These are phyloP conservation scores for Candida tallmaniae DNA, from an alignment of 805 yeast genomes.

Conservation along the genomic window DNA sequence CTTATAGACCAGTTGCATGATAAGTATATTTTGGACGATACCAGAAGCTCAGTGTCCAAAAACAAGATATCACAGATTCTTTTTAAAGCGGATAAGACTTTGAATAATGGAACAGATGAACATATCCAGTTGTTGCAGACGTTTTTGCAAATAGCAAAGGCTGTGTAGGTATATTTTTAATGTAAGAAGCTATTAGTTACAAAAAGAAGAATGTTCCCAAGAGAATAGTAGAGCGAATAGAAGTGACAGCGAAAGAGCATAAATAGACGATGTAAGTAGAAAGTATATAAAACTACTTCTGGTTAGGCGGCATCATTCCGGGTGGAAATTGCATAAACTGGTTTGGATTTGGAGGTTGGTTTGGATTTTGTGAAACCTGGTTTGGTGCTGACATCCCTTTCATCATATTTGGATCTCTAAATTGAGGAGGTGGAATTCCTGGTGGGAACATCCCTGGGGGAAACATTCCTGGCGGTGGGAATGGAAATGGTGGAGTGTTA, in stretches of 20 bases:
- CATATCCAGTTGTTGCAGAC: constrained; percentile 75
- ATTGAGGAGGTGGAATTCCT: constrained; percentile 26
- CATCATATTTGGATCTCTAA: constrained; percentile 3
- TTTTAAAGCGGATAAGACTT: constrained; percentile 69
- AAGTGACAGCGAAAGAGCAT: no score
- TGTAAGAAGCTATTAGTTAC: neutral
- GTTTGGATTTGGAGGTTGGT: neutral
- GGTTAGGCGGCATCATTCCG: constrained; percentile 35
- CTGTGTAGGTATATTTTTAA: constrained; percentile 8
- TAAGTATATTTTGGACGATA: constrained; percentile 51
- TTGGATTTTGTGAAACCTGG: no score
- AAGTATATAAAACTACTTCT: no score
- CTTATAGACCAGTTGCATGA: constrained; percentile 71
- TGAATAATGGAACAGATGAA: constrained; percentile 87
- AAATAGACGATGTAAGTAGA: no score
- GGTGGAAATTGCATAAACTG: constrained; percentile 21
- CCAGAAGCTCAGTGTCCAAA: constrained; percentile 50
- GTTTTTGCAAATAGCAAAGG: constrained; percentile 26
- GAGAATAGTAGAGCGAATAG: no score
- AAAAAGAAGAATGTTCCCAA: no score
- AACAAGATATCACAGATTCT: constrained; percentile 58
- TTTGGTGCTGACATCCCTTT: no score
- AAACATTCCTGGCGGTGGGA: constrained; percentile 15
- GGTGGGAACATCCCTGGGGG: constrained; percentile 11
- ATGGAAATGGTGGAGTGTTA: constrained; percentile 9